Conservation (phyloP, 108 stramenopile species). For the Pseudonitzschia multiseries region DNA sequence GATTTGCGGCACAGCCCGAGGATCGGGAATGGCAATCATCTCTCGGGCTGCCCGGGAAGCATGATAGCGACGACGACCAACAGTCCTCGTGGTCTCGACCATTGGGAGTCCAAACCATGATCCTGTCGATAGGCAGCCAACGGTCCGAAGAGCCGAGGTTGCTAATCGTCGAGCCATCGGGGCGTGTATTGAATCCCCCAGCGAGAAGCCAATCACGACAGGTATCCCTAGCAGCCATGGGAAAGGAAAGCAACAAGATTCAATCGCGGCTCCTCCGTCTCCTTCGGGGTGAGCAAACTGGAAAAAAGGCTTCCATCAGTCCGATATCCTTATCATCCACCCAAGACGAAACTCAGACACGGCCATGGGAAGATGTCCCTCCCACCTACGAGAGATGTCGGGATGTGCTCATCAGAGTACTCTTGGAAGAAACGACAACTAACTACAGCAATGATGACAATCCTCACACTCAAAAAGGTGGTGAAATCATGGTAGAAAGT, state of each 20-base stretch:
- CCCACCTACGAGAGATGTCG: conserved; percentile 1
- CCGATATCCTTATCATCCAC: background rate
- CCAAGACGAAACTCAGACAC: background rate
- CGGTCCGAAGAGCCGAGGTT: background rate
- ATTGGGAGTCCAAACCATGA: conserved; percentile 27
- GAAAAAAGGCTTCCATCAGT: background rate
- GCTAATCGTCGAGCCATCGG: conserved; percentile 13
- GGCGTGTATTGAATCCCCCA: conserved; percentile 11
- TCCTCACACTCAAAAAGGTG: background rate
- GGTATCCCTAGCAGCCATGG: conserved; percentile 14
- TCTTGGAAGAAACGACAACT: conserved; percentile 9
- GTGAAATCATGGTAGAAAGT: conserved; percentile 8
- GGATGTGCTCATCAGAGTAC: conserved; percentile 1
- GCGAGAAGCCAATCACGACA: background rate
- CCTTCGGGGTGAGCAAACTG: background rate
- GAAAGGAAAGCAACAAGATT: conserved; percentile 14
- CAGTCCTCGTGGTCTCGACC: conserved; percentile 30
- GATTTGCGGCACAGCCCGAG: conserved; percentile 22
- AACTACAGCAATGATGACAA: background rate
- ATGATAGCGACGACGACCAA: conserved; percentile 6
- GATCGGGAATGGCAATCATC: conserved; percentile 25
- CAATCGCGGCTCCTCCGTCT: background rate
- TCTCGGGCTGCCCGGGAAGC: conserved; percentile 15
- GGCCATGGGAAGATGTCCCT: conserved; percentile 8
- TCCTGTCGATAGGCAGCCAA: background rate